phyloP scores from a whole-genome alignment of 2,329 filamentous ascomycete genomes.

The Exophiala aquamarina region DNA sequence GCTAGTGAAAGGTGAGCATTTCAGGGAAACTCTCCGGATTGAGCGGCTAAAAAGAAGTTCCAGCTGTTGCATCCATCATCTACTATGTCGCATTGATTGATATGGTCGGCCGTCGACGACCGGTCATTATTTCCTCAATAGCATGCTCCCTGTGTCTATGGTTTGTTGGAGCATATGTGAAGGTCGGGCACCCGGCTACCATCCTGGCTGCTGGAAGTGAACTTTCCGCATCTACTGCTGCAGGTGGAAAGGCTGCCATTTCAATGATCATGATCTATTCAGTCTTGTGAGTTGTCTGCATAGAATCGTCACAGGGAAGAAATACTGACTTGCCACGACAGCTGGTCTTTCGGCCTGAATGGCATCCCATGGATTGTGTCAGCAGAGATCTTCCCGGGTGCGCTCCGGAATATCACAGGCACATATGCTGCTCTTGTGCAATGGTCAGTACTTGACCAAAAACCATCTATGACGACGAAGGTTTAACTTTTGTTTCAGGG shows the following conservation, averaged over 20 bases:
- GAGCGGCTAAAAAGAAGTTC: neutral
- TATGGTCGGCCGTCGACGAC: constrained; percentile 1
- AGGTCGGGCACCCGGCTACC: constrained; percentile 2
- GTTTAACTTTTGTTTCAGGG: constrained; percentile 37
- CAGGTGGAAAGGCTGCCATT: neutral
- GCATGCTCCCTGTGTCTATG: constrained; percentile 1
- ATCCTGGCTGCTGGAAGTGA: neutral
- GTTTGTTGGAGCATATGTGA: constrained; percentile 2
- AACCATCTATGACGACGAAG: neutral
- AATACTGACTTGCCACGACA: neutral
- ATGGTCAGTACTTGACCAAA: neutral
- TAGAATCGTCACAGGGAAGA: neutral
- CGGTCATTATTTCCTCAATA: neutral
- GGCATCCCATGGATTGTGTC: constrained; percentile 46
- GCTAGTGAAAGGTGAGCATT: constrained; percentile 3
- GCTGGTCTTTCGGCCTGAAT: constrained; percentile 42
- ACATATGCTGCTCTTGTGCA: constrained; percentile 3
- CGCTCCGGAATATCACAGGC: constrained; percentile 26
- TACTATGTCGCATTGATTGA: constrained; percentile 2
- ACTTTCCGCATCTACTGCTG: constrained; percentile 1
- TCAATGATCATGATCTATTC: constrained; percentile 4
- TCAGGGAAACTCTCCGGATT: neutral
- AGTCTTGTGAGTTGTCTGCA: neutral
- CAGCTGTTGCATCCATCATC: constrained; percentile 1
- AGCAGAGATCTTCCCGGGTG: constrained; percentile 43